Conservation (phyloP, 208 protist species). For the Wallacemonas sp. region DNA sequence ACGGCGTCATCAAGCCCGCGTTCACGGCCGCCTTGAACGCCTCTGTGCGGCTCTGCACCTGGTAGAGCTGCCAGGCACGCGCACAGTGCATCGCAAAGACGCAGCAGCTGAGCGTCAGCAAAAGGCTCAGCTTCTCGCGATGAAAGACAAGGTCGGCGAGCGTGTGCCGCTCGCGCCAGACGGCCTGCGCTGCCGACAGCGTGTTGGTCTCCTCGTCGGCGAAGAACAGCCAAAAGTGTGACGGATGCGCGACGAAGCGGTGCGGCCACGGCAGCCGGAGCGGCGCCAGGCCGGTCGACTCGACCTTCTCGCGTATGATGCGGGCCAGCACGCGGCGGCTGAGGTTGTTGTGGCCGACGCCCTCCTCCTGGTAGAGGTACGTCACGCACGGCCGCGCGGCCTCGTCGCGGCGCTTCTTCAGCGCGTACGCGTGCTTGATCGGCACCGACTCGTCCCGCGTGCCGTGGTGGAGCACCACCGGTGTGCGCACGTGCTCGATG, state of each 20-base stretch:
- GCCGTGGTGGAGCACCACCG: constrained; percentile 87
- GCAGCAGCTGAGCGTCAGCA: constrained; percentile 62
- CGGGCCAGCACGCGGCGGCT: constrained; percentile 37
- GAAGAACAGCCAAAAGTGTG: constrained; percentile 65
- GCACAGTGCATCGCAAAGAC: constrained; percentile 65
- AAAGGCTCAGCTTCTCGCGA: constrained; percentile 48
- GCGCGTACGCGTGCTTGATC: constrained; percentile 59
- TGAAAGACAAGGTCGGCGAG: constrained; percentile 35
- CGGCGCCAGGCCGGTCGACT: constrained; percentile 23
- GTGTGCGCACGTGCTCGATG: constrained; percentile 71
- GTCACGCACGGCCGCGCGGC: constrained; percentile 48
- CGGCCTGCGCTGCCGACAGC: constrained; percentile 26
- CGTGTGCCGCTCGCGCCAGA: constrained; percentile 35
- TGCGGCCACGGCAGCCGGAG: constrained; percentile 26
- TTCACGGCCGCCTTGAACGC: constrained; percentile 14
- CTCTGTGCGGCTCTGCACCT: constrained; percentile 22
- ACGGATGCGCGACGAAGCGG: constrained; percentile 44
- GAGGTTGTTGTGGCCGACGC: constrained; percentile 82
- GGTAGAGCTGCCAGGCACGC: constrained; percentile 63
- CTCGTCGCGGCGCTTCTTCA: constrained; percentile 52
- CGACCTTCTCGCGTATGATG: constrained; percentile 57
- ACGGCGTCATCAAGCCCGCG: constrained; percentile 27
- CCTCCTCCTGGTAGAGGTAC: constrained; percentile 65
- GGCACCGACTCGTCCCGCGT: constrained; percentile 70
- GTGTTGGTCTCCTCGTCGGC: constrained; percentile 24